Evolutionary conservation across 495 filamentous ascomycete genomes (phyloP).

Genomic region (Penicillium pulvis): DNA sequence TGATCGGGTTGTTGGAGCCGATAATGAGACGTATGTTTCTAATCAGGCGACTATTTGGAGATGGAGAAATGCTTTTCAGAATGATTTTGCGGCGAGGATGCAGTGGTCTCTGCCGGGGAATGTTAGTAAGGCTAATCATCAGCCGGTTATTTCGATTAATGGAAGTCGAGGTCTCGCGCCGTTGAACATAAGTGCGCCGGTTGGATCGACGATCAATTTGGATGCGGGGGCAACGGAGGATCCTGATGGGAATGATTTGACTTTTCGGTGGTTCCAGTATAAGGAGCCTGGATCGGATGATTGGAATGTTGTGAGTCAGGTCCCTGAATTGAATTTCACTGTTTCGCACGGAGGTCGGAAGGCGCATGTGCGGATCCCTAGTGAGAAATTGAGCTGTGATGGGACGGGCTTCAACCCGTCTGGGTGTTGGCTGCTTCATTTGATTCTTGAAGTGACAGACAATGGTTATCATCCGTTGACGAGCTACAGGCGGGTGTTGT

Average conservation of each 20-base stretch:
- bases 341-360: constrained; percentile 26
- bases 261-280: constrained; percentile 53
- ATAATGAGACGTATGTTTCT: constrained; percentile 35
- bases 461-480: constrained; percentile 35
- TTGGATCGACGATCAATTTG: constrained; percentile 36
- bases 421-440: constrained; percentile 31
- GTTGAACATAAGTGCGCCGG: constrained; percentile 32
- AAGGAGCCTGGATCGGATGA: constrained; percentile 37
- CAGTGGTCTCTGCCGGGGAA: constrained; percentile 44
- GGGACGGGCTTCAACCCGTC: constrained; percentile 21
- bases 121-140: constrained; percentile 38
- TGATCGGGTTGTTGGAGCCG: constrained; percentile 40
- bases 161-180: constrained; percentile 32
- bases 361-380: constrained; percentile 38
- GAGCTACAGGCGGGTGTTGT: constrained; percentile 43
- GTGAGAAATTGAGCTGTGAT: constrained; percentile 33
- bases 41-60: constrained; percentile 55
- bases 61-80: constrained; percentile 53
- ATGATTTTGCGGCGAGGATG: constrained; percentile 53
- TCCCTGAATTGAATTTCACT: constrained; percentile 35
- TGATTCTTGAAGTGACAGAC: constrained; percentile 46
- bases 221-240: constrained; percentile 45
- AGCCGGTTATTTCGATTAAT: constrained; percentile 45
- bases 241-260: constrained; percentile 40
- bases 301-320: constrained; percentile 40